phyloP scores from a whole-genome alignment of 805 yeast genomes.

The Yarrowia divulgata region DNA sequence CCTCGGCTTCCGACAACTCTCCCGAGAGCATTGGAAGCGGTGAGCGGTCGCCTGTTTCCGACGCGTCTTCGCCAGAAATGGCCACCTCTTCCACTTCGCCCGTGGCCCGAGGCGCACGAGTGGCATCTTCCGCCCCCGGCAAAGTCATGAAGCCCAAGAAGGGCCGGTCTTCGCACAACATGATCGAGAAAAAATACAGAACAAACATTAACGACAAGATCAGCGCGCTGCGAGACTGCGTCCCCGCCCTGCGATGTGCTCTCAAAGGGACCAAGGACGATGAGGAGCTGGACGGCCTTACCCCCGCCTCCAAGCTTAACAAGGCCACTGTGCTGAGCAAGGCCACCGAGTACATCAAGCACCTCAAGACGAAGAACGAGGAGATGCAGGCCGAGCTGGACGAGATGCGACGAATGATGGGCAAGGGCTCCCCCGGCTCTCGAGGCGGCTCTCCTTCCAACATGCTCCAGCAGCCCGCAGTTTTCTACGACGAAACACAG shows the following conservation, averaged over 20 bases:
- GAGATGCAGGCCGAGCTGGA: conserved; percentile 61
- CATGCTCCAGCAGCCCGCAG: conserved; percentile 39
- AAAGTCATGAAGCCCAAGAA: conserved; percentile 49
- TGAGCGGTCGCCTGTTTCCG: conserved; percentile 9
- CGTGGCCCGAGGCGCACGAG: conserved; percentile 17
- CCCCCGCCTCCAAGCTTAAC: conserved; percentile 76
- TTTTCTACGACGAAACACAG: conserved; percentile 31
- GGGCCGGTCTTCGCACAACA: conserved; percentile 71
- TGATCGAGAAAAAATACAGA: conserved; percentile 81
- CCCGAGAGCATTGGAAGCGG: conserved; percentile 21
- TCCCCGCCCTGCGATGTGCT: conserved; percentile 75
- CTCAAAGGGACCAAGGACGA: conserved; percentile 56
- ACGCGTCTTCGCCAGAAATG: conserved; percentile 35
- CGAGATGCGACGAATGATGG: conserved; percentile 46
- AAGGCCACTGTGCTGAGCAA: conserved; percentile 80
- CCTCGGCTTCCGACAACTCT: conserved; percentile 17
- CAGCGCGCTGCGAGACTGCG: conserved; percentile 72
- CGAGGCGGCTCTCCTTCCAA: conserved; percentile 13
- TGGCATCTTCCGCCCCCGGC: conserved; percentile 40
- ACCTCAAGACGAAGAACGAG: conserved; percentile 67
- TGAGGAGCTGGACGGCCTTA: conserved; percentile 70
- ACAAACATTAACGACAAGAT: conserved; percentile 79
- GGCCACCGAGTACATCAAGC: conserved; percentile 80
- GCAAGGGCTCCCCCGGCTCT: conserved; percentile 14
- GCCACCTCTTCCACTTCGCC: conserved; percentile 17